Percentiles rank a stretch among this genome's conserved stretches.
Evolutionary conservation across 140 eudicot species (phyloP).

Genomic region (Stevia rebaudiana): DNA sequence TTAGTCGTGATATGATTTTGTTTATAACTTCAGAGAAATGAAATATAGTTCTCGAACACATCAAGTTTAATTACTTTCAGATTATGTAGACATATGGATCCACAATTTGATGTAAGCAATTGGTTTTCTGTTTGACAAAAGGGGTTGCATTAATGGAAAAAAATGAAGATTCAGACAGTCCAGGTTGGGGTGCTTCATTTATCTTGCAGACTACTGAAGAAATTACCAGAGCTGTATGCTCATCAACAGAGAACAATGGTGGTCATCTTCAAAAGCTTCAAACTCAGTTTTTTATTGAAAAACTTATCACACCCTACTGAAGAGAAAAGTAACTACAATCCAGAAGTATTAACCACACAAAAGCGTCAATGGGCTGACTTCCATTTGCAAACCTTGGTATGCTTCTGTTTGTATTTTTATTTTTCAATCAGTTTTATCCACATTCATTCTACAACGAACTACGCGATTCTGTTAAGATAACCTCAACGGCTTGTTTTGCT

Average conservation of each 20-base stretch:
- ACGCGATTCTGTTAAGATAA: background rate
- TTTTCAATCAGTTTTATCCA: background rate
- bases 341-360: constrained; percentile 85
- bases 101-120: background rate
- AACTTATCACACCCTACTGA: constrained; percentile 69
- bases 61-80: background rate
- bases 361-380: constrained; percentile 99
- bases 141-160: constrained; percentile 45
- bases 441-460: background rate
- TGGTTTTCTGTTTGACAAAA: constrained; percentile 13
- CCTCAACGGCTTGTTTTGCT: background rate
- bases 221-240: constrained; percentile 79
- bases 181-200: constrained; percentile 73
- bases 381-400: constrained; percentile 78
- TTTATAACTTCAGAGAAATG: background rate
- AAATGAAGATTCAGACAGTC: constrained; percentile 59
- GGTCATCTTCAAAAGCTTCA: constrained; percentile 80
- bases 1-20: background rate
- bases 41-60: background rate
- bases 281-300: constrained; percentile 60
- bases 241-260: constrained; percentile 76
- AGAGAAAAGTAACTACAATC: constrained; percentile 61
- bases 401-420: constrained; percentile 20
- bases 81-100: constrained; percentile 2
- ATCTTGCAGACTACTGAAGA: constrained; percentile 77